Conservation (phyloP, 129 eudicot genomes). For the Lactuca sativa region DNA sequence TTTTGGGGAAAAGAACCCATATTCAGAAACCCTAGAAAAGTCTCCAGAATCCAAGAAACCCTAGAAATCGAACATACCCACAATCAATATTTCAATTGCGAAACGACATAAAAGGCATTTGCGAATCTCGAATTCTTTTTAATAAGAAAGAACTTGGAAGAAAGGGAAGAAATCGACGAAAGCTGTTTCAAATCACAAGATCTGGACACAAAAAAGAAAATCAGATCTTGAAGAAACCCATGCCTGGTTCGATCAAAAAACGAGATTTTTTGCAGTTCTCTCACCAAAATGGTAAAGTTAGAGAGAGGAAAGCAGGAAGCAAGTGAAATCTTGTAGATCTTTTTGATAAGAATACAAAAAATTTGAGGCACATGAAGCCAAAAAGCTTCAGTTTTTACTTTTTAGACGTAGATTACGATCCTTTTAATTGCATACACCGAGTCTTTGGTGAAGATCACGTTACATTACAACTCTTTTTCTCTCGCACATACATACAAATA, state of each 20-base stretch:
- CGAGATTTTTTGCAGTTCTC: constrained; percentile 12
- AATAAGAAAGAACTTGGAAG: constrained; percentile 4
- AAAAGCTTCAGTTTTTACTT: constrained; percentile 36
- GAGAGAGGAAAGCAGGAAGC: constrained; percentile 23
- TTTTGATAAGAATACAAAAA: constrained; percentile 22
- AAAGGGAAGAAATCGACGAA: constrained; percentile 24
- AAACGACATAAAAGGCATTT: not conserved
- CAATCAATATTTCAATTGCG: constrained; percentile 11
- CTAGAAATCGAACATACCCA: not conserved
- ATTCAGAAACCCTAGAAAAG: constrained; percentile 25
- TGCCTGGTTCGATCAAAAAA: constrained; percentile 27
- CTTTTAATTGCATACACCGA: not conserved
- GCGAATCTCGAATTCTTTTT: constrained; percentile 9
- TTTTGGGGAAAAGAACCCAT: constrained; percentile 22
- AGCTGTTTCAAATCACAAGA: constrained; percentile 27
- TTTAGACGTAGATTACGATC: constrained; percentile 9
- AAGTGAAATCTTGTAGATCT: constrained; percentile 30
- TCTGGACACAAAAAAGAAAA: constrained; percentile 23
- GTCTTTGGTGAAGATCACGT: constrained; percentile 32
- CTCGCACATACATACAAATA: not conserved
- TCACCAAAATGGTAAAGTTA: constrained; percentile 38
- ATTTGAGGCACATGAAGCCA: constrained; percentile 33
- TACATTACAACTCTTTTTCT: constrained; percentile 15
- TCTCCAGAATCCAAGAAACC: constrained; percentile 25
- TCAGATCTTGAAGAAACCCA: constrained; percentile 38